phyloP scores from a whole-genome alignment of 2,329 filamentous ascomycete species.

The Verticillium zaregamsianum region DNA sequence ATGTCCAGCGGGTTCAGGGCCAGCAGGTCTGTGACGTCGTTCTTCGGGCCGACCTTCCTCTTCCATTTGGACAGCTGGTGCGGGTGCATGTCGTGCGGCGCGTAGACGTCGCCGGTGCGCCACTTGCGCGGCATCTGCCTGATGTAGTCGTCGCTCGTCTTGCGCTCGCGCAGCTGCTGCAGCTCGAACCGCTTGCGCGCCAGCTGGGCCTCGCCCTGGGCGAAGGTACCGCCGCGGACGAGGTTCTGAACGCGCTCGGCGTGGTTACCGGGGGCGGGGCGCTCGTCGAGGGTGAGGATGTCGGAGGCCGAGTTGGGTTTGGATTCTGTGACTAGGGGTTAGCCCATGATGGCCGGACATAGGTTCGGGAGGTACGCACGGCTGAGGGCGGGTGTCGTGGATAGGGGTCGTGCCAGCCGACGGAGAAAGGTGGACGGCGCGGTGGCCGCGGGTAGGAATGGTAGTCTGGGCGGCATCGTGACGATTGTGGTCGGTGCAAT shows the following conservation, averaged over 20 bases:
- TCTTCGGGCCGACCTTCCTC: slow-evolving; percentile 45
- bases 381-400: slow-evolving; percentile 6
- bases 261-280: background rate
- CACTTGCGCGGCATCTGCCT: slow-evolving; percentile 67
- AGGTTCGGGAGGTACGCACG: slow-evolving; percentile 5
- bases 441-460: slow-evolving; percentile 14
- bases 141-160: slow-evolving; percentile 48
- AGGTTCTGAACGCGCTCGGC: slow-evolving; percentile 9
- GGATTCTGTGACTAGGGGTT: background rate
- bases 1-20: slow-evolving; percentile 76
- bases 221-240: slow-evolving; percentile 17
- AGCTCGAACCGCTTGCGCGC: slow-evolving; percentile 27
- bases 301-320: slow-evolving; percentile 7
- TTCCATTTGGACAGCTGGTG: slow-evolving; percentile 81
- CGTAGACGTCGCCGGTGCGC: slow-evolving; percentile 78
- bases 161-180: slow-evolving; percentile 32
- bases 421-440: slow-evolving; percentile 8
- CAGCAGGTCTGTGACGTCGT: slow-evolving; percentile 75
- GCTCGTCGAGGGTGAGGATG: slow-evolving; percentile 11
- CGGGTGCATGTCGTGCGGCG: slow-evolving; percentile 79
- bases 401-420: slow-evolving; percentile 11
- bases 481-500: slow-evolving; percentile 12
- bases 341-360: background rate
- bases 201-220: slow-evolving; percentile 13
- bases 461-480: slow-evolving; percentile 37